Percentiles rank a stretch among this genome's conserved stretches.
These are phyloP conservation scores for Syzygium malaccense DNA, from an alignment of 441 rosid genomes.

Conservation along the genomic window DNA sequence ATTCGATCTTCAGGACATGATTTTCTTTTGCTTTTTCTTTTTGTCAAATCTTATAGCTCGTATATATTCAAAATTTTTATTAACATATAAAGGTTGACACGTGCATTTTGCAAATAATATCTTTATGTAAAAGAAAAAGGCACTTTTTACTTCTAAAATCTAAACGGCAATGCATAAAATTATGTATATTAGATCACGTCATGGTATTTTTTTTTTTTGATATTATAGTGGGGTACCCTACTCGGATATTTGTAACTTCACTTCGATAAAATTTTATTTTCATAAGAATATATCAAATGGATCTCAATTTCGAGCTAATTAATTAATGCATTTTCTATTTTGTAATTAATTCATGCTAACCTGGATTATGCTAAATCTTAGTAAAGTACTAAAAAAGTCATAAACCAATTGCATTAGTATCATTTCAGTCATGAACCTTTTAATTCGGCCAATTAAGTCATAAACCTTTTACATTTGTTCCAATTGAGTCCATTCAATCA, in stretches of 20 bases:
- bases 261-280: not conserved
- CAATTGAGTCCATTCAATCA: not conserved
- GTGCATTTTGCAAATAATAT: not conserved
- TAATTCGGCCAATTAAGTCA: not conserved
- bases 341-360: not conserved
- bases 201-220: not conserved
- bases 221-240: not conserved
- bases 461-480: not conserved
- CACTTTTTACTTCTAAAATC: not conserved
- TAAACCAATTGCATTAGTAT: not conserved
- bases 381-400: not conserved
- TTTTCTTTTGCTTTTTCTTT: not conserved
- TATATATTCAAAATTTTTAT: not conserved
- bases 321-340: no score
- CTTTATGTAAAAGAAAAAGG: not conserved
- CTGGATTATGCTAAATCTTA: not conserved
- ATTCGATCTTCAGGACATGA: not conserved
- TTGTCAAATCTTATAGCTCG: not conserved
- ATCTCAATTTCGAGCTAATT: not conserved
- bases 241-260: not conserved
- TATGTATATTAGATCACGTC: not conserved
- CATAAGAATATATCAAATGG: not conserved
- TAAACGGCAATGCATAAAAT: not conserved
- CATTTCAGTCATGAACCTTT: fast-evolving
- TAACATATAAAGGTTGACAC: not conserved